These are phyloP conservation scores for Pseudogymnoascus sp. DNA, from an alignment of 2,329 filamentous ascomycete species.

Conservation along the genomic window DNA sequence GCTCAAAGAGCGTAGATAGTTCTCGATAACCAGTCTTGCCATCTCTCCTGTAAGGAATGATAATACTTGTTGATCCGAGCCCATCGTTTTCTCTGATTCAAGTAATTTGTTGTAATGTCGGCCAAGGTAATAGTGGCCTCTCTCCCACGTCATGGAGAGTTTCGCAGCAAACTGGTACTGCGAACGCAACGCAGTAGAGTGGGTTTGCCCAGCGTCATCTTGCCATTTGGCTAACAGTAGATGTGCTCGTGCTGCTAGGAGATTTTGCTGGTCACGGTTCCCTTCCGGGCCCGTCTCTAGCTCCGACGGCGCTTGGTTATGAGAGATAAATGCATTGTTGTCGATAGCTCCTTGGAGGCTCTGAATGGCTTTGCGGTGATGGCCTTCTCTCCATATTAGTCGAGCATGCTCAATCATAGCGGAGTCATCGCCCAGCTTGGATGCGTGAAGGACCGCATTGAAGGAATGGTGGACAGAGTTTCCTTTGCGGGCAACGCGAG, in stretches of 20 bases:
- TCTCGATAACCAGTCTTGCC: slow-evolving; percentile 84
- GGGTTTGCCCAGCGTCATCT: slow-evolving; percentile 87
- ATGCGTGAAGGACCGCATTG: slow-evolving; percentile 85
- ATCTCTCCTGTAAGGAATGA: slow-evolving; percentile 73
- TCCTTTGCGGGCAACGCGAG: slow-evolving; percentile 77
- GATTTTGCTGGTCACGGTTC: slow-evolving; percentile 40
- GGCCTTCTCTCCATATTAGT: slow-evolving; percentile 85
- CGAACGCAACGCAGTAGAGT: slow-evolving; percentile 68
- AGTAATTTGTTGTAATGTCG: slow-evolving; percentile 96
- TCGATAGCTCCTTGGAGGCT: slow-evolving; percentile 80
- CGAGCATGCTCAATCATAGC: slow-evolving; percentile 92
- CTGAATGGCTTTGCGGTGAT: slow-evolving; percentile 91
- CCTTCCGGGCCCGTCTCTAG: not conserved
- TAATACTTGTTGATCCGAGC: slow-evolving; percentile 68
- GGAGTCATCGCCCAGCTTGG: slow-evolving; percentile 73
- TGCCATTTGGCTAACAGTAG: slow-evolving; percentile 94
- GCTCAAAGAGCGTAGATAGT: slow-evolving; percentile 78
- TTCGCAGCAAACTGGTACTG: slow-evolving; percentile 80
- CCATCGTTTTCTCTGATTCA: slow-evolving; percentile 76
- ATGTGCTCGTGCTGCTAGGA: slow-evolving; percentile 70
- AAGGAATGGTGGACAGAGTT: slow-evolving; percentile 82
- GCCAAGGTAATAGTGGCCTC: slow-evolving; percentile 93
- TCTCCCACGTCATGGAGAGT: slow-evolving; percentile 73
- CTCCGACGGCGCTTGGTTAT: slow-evolving; percentile 19
- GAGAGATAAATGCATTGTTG: slow-evolving; percentile 62